phyloP scores from a whole-genome alignment of 1,284 basidiomycete genomes.

The Rhizopogon parksii region DNA sequence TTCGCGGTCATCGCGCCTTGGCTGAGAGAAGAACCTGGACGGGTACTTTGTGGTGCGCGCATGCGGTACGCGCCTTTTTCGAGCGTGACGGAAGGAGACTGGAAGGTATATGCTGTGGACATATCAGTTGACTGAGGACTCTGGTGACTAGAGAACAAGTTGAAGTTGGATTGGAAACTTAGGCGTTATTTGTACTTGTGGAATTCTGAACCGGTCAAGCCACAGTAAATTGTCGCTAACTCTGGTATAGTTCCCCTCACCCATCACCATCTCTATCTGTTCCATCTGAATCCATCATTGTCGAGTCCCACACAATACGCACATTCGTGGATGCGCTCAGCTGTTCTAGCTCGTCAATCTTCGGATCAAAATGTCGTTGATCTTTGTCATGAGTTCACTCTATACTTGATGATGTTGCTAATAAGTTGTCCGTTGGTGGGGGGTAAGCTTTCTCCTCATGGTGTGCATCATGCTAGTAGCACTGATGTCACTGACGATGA shows the following conservation, averaged over 20 bases:
- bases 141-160: not conserved
- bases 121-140: slow-evolving; percentile 5
- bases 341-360: not conserved
- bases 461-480: not conserved
- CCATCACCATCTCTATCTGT: not conserved
- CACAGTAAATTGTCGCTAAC: not conserved
- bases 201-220: no score
- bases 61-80: slow-evolving; percentile 61
- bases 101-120: slow-evolving; percentile 20
- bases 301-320: not conserved
- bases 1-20: slow-evolving; percentile 7
- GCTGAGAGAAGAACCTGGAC: slow-evolving; percentile 11
- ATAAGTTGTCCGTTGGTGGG: slow-evolving; percentile 4
- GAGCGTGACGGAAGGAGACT: slow-evolving; percentile 56
- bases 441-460: not conserved
- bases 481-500: no score
- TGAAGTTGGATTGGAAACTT: no score
- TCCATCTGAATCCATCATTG: not conserved
- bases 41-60: slow-evolving; percentile 35
- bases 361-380: not conserved
- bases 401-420: not conserved
- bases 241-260: not conserved
- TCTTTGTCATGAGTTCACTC: not conserved
- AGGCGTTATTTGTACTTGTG: no score
- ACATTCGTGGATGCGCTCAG: not conserved